Percentiles rank a stretch among this genome's conserved stretches.
These are phyloP conservation scores for Phialophora verrucosa DNA, from an alignment of 2,329 filamentous ascomycete genomes.

Conservation along the genomic window DNA sequence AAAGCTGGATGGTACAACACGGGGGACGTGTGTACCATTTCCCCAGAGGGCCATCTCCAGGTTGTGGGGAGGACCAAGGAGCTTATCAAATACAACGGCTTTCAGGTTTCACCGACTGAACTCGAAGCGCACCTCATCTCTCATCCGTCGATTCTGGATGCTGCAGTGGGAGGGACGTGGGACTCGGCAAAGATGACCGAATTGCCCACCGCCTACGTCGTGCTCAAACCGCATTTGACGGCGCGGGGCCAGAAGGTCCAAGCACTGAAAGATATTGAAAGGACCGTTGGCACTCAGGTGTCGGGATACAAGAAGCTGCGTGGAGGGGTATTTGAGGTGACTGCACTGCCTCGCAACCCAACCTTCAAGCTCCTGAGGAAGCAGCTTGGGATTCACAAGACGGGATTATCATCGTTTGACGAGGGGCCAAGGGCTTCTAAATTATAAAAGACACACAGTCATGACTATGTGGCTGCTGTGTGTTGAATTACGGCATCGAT, in stretches of 20 bases:
- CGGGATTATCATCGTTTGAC: conserved; percentile 8
- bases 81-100: conserved; percentile 69
- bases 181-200: conserved; percentile 55
- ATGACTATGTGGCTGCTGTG: neutral
- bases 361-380: conserved; percentile 23
- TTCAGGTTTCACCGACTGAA: conserved; percentile 72
- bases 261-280: conserved; percentile 47
- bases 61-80: conserved; percentile 83
- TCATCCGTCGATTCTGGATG: conserved; percentile 61
- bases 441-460: neutral
- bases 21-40: conserved; percentile 80
- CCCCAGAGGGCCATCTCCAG: conserved; percentile 78
- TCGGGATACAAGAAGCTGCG: conserved; percentile 44
- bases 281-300: conserved; percentile 46
- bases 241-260: conserved; percentile 55
- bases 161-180: conserved; percentile 67
- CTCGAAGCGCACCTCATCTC: conserved; percentile 62
- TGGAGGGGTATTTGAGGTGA: conserved; percentile 21
- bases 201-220: conserved; percentile 70
- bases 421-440: neutral
- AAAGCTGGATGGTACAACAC: conserved; percentile 84
- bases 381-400: conserved; percentile 18
- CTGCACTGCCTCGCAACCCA: conserved; percentile 11
- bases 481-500: no score
- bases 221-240: conserved; percentile 55